Conservation (phyloP, 2,329 filamentous ascomycete genomes). For the Sclerotinia nivalis region DNA sequence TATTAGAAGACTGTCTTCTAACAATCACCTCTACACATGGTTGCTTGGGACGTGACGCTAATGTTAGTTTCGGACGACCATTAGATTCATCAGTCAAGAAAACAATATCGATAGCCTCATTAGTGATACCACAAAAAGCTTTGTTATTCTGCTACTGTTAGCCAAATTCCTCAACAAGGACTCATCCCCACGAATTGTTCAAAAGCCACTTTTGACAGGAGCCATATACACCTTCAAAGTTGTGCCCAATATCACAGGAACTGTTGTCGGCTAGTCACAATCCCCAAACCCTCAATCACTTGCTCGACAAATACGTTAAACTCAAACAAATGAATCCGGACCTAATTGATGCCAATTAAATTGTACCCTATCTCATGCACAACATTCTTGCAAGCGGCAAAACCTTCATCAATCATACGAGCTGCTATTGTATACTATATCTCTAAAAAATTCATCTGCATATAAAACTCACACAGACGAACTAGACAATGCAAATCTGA, state of each 20-base stretch:
- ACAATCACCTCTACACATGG: not conserved
- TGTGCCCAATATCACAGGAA: conserved; percentile 1
- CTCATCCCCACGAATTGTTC: not conserved
- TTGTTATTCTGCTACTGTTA: conserved; percentile 6
- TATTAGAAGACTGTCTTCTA: not conserved
- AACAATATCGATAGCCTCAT: conserved; percentile 11
- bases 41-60: conserved; percentile 5
- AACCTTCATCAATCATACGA: not conserved
- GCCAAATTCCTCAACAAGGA: conserved; percentile 20
- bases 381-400: not conserved
- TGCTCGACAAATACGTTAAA: conserved; percentile 4
- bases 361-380: conserved; percentile 3
- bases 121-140: not conserved
- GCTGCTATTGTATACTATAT: conserved; percentile 9
- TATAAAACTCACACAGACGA: conserved; percentile 3
- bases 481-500: conserved; percentile 1
- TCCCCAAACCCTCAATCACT: not conserved
- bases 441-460: not conserved
- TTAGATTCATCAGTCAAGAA: conserved; percentile 12
- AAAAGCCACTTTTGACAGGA: not conserved
- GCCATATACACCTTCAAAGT: not conserved
- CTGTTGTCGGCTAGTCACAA: not conserved
- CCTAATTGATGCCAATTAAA: not conserved
- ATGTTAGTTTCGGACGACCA: conserved; percentile 12
- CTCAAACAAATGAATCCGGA: not conserved